phyloP scores from a whole-genome alignment of 306 rosid species.

The Trichosanthes truncata region DNA sequence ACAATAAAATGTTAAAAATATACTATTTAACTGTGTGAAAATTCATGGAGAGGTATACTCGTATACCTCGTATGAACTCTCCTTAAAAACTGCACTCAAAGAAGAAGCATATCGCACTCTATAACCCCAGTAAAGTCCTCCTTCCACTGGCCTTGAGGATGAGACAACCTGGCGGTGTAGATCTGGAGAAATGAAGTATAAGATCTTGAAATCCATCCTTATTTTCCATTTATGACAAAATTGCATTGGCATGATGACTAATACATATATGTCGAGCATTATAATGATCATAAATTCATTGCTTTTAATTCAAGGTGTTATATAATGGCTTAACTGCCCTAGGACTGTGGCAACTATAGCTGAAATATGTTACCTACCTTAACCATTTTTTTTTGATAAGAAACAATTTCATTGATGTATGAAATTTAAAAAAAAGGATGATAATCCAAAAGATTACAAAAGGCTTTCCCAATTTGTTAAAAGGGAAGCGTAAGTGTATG shows the following conservation, averaged over 20 bases:
- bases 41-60: background rate
- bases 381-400: too few relatives aligned
- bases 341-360: background rate
- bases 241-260: background rate
- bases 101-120: constrained; percentile 84
- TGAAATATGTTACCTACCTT: background rate
- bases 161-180: constrained; percentile 48
- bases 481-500: too few relatives aligned
- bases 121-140: constrained; percentile 90
- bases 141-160: constrained; percentile 74
- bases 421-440: too few relatives aligned
- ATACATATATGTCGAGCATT: constrained; percentile 2
- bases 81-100: constrained; percentile 53
- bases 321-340: background rate
- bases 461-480: too few relatives aligned
- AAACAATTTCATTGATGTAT: too few relatives aligned
- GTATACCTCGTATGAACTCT: constrained; percentile 55
- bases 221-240: background rate
- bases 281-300: background rate
- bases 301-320: background rate
- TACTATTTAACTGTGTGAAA: background rate
- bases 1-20: constrained; percentile 6
- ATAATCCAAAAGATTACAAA: too few relatives aligned
- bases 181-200: constrained; percentile 33
- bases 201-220: constrained; percentile 8